A percentile compares a stretch with the other conserved stretches of the same genome.
Conservation (phyloP, 441 rosid genomes). For the Croton laevigatus region DNA sequence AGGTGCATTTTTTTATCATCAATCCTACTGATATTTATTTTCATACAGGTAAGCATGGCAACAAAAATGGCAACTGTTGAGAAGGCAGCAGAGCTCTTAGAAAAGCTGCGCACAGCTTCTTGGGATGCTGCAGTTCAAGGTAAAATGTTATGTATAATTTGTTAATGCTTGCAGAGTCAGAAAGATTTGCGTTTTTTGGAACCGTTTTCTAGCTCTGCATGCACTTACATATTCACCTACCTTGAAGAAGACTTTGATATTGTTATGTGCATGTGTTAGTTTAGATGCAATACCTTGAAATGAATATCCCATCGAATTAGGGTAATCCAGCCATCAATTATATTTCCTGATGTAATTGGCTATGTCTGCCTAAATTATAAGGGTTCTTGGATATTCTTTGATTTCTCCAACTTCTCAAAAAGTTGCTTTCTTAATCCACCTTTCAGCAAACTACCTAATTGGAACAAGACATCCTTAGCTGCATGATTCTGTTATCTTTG, state of each 20-base stretch:
- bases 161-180: background rate
- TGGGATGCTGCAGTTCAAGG: conserved; percentile 90
- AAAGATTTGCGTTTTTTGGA: background rate
- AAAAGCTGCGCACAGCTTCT: conserved; percentile 79
- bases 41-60: conserved; percentile 81
- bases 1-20: too few relatives aligned
- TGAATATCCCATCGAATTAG: background rate
- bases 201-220: background rate
- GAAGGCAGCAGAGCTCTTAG: conserved; percentile 76
- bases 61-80: conserved; percentile 92
- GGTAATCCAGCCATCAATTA: background rate
- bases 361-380: conserved; percentile 11
- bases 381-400: conserved; percentile 7
- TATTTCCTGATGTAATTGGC: background rate
- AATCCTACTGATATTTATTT: conserved; percentile 23
- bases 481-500: conserved; percentile 10
- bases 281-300: conserved; percentile 2
- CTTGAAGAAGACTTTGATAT: background rate
- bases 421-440: conserved; percentile 4
- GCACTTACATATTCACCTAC: background rate
- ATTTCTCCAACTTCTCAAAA: background rate
- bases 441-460: background rate
- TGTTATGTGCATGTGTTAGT: background rate
- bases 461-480: background rate
- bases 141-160: conserved; percentile 27